Evolutionary conservation across 2,329 filamentous ascomycete species (phyloP), one percentile per base, ranked within the genome.

Genomic region (Fusarium subglutinans): DNA sequence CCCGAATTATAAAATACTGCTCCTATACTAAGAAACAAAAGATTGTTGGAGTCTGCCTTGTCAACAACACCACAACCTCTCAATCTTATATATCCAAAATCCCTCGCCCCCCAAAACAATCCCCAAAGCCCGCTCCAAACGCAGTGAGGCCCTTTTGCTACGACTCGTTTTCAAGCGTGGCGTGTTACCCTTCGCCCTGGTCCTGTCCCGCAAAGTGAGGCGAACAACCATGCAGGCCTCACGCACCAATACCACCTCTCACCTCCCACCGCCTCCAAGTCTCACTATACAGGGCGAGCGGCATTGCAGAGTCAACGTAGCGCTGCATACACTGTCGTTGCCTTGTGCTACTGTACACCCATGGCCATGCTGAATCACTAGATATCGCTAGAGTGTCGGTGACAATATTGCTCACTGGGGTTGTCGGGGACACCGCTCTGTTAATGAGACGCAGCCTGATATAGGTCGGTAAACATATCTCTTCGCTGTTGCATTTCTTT

Each of bases 211-310:
- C 33, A 63, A 74, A 74, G 72, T 74, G 72, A 74, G 72, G 72
- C 72, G 72, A 37, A 45, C 69, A 41, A 41, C 35, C 28, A 69
- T 75, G 64, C 69, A 74, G 69, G 72, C 69, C 60, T 75, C 63
- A 51, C 64, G 5, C 61, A 63, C 65, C 66, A 73, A 54, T 63
- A 38, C 55, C 56, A 70, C 56, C 54, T 48, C 50, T 33, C 72
- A 54, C 68, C 54, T 48, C 45, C 51, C 72, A 54, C 68, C 59
- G 65, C 67, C 50, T 55, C 60, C 50, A 48, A 15, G 33, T 69
- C 48, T 70, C 56, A 50, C 58, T 57, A 43, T 45, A 41, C 40
- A 54, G 57, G 55, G 67, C 62, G 62, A 63, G 37, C 35, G 44
- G 26, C 62, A 30, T 57, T 59, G 70, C 59, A 72, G 26, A 73